These are phyloP conservation scores for Cytidiella melzeri DNA, from an alignment of 768 basidiomycete genomes.

Conservation along the genomic window DNA sequence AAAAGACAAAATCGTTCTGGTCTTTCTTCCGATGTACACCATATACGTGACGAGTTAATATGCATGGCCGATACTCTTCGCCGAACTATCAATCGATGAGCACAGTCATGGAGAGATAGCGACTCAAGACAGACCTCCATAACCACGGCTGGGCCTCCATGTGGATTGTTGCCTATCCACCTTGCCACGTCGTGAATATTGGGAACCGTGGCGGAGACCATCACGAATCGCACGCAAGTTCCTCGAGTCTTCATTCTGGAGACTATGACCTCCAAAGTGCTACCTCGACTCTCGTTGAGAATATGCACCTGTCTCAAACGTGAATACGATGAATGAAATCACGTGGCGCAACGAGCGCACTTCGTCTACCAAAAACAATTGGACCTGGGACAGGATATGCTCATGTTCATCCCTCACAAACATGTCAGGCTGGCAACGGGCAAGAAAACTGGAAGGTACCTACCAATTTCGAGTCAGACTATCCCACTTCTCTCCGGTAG, in stretches of 20 bases:
- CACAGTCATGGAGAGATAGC: background rate
- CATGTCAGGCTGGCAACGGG: background rate
- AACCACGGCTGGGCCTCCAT: constrained; percentile 46
- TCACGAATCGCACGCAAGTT: constrained; percentile 68
- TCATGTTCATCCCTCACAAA: constrained; percentile 50
- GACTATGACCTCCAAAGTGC: constrained; percentile 90
- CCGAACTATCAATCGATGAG: constrained; percentile 58
- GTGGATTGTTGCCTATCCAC: constrained; percentile 64
- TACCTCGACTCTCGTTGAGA: constrained; percentile 84
- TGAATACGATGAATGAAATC: background rate
- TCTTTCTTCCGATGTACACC: constrained; percentile 56
- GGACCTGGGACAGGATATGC: constrained; percentile 62
- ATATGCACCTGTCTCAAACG: constrained; percentile 68
- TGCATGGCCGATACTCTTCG: constrained; percentile 87
- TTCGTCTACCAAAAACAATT: constrained; percentile 88
- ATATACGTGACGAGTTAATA: constrained; percentile 65
- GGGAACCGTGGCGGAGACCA: constrained; percentile 91
- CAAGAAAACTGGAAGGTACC: constrained; percentile 3
- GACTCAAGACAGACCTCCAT: constrained; percentile 49
- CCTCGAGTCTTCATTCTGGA: constrained; percentile 85
- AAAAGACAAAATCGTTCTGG: constrained; percentile 78
- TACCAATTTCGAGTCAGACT: constrained; percentile 86
- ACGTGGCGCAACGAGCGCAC: no score
- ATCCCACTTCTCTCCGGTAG: constrained; percentile 88
- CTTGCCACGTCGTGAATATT: constrained; percentile 85